Conservation (phyloP, 305 asterid species). For the Fraxinus greggii region DNA sequence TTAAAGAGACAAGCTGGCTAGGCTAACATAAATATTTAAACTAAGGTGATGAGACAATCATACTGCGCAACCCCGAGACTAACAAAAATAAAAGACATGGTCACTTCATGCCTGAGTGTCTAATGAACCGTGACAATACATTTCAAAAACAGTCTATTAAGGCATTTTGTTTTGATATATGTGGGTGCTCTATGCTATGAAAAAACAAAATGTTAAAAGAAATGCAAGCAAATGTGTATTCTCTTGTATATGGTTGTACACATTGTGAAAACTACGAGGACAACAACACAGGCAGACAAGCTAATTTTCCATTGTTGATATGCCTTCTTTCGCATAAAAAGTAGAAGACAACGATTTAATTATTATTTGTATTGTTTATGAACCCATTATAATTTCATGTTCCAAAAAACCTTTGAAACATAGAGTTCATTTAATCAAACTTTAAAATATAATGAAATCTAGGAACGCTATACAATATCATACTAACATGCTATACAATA, state of each 20-base stretch:
- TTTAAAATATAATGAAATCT: not conserved
- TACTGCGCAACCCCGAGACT: not conserved
- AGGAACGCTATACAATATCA: not conserved
- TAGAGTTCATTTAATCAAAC: not conserved
- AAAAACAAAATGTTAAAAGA: not conserved
- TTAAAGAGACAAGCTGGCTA: not conserved
- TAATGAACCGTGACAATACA: not conserved
- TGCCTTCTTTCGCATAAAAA: not conserved
- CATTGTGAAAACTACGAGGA: not conserved
- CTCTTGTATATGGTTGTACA: not conserved
- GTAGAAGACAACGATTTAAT: not conserved
- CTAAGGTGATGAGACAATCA: not conserved
- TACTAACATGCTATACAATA: not conserved
- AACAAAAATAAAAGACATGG: not conserved
- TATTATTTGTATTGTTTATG: not conserved
- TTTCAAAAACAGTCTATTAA: not conserved
- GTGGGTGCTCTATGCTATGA: not conserved
- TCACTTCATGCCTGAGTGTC: not conserved
- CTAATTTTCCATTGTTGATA: not conserved
- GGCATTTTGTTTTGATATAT: not conserved
- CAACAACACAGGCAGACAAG: not conserved
- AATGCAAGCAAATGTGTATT: not conserved
- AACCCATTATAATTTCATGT: not conserved
- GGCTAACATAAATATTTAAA: not conserved
- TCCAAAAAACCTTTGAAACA: not conserved